Conservation (phyloP, 768 basidiomycete genomes). For the Boletus rubroflammeus region DNA sequence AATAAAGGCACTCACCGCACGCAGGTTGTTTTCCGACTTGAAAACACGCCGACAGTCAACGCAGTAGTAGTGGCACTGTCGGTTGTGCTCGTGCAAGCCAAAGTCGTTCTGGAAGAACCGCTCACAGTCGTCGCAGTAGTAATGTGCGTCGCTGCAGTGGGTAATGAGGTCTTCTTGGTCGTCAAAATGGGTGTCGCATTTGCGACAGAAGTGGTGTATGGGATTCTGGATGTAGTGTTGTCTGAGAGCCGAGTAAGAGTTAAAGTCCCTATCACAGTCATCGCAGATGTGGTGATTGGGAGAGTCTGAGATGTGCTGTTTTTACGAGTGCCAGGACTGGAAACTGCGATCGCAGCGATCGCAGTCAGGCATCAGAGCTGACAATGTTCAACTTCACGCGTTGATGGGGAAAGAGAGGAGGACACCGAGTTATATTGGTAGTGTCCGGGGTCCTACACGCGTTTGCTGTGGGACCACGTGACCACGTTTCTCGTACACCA, state of each 20-base stretch:
- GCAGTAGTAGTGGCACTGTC: constrained; percentile 46
- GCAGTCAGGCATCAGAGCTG: constrained; percentile 33
- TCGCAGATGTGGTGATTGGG: constrained; percentile 43
- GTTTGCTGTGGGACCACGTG: constrained; percentile 24
- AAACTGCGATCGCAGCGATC: constrained; percentile 41
- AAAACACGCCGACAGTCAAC: constrained; percentile 43
- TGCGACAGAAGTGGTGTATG: constrained; percentile 49
- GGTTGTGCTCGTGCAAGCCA: constrained; percentile 47
- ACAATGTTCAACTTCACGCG: background rate
- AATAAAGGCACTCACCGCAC: constrained; percentile 4
- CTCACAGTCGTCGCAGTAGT: constrained; percentile 41
- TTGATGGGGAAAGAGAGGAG: background rate
- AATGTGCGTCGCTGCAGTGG: constrained; percentile 42
- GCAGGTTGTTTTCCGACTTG: constrained; percentile 19
- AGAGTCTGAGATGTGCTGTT: constrained; percentile 37
- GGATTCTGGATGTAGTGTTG: constrained; percentile 53
- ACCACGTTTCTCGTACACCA: constrained; percentile 1
- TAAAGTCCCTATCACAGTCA: constrained; percentile 47
- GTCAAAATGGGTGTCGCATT: constrained; percentile 44
- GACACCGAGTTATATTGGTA: background rate
- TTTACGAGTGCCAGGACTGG: constrained; percentile 21
- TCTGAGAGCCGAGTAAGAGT: constrained; percentile 33
- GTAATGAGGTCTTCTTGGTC: constrained; percentile 30
- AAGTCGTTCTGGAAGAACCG: constrained; percentile 38
- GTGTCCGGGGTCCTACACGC: constrained; percentile 30